Evolutionary conservation across 306 rosid species (phyloP).

Genomic region (Fragaria iinumae): DNA sequence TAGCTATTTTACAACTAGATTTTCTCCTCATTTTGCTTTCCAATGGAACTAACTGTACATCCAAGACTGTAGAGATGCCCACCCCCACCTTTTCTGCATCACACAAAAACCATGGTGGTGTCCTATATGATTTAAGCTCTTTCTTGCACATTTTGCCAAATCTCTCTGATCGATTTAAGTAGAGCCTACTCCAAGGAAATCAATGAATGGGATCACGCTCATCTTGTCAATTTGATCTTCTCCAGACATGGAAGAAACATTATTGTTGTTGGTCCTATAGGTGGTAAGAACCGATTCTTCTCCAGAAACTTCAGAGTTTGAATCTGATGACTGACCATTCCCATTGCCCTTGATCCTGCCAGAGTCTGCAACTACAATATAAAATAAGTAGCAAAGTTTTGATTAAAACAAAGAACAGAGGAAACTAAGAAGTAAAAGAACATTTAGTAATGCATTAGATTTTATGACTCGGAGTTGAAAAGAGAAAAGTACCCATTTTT

Average conservation of each 20-base stretch:
- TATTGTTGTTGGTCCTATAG: slow-evolving; percentile 34
- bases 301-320: slow-evolving; percentile 66
- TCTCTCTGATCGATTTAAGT: slow-evolving; percentile 27
- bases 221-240: slow-evolving; percentile 34
- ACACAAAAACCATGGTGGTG: slow-evolving; percentile 1
- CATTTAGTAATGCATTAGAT: not conserved
- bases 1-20: not conserved
- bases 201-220: slow-evolving; percentile 53
- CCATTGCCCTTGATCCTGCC: slow-evolving; percentile 28
- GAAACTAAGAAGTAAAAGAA: not conserved
- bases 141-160: slow-evolving; percentile 18
- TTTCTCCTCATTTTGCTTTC: slow-evolving; percentile 22
- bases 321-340: slow-evolving; percentile 47
- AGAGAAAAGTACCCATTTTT: slow-evolving; percentile 33
- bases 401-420: not conserved
- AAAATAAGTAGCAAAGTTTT: not conserved
- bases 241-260: slow-evolving; percentile 37
- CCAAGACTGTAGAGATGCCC: slow-evolving; percentile 30
- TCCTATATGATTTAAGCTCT: not conserved
- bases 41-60: slow-evolving; percentile 59
- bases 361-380: slow-evolving; percentile 35
- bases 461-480: not conserved
- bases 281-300: slow-evolving; percentile 70
- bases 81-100: not conserved
- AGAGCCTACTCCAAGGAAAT: slow-evolving; percentile 93